Conservation (phyloP, 306 rosid genomes). For the Gynostemma pentaphyllum region DNA sequence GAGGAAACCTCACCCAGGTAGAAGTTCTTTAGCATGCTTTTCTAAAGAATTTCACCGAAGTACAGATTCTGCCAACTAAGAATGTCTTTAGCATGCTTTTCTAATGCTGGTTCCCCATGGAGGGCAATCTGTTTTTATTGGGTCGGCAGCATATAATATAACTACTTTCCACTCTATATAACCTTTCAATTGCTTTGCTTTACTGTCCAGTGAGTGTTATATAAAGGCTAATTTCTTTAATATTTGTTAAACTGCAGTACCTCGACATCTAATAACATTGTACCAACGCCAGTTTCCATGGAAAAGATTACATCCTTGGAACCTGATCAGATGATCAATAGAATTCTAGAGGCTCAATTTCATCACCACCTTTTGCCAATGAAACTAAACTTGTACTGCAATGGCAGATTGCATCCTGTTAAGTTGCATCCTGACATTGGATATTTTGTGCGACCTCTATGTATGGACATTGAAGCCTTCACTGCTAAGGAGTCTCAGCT, state of each 20-base stretch:
- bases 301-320: constrained; percentile 67
- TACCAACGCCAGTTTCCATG: constrained; percentile 39
- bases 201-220: no score
- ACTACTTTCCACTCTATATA: background rate
- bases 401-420: constrained; percentile 55
- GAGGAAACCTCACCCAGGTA: no score
- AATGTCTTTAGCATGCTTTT: background rate
- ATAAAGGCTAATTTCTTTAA: constrained; percentile 13
- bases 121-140: background rate
- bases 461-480: constrained; percentile 49
- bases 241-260: constrained; percentile 41
- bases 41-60: no score
- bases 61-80: no score
- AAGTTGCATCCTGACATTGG: constrained; percentile 88
- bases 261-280: constrained; percentile 25
- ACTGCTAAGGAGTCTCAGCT: constrained; percentile 60
- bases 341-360: constrained; percentile 62
- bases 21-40: no score
- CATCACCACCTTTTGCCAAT: constrained; percentile 92
- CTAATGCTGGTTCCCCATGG: background rate
- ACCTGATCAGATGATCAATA: constrained; percentile 52
- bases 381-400: constrained; percentile 62
- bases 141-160: background rate
- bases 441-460: constrained; percentile 67
- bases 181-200: background rate